Evolutionary conservation across 768 basidiomycete species (phyloP).

Genomic region (Tylopilus plumbeoviolaceoides): DNA sequence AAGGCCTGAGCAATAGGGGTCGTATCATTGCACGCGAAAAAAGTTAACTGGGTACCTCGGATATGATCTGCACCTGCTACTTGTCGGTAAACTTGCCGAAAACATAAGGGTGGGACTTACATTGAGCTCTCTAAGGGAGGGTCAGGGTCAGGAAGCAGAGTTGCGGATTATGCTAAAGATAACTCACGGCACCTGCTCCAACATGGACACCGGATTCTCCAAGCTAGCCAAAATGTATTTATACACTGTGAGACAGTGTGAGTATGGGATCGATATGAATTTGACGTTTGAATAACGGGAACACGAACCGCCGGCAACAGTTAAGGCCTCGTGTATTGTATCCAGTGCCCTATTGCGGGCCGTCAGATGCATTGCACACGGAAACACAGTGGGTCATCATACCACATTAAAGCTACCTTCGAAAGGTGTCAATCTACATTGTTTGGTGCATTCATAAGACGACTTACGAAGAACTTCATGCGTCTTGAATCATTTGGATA

Average conservation of each 20-base stretch:
- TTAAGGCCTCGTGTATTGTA: constrained; percentile 8
- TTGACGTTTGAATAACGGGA: neutral
- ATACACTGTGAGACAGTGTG: constrained; percentile 1
- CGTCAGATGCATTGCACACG: neutral
- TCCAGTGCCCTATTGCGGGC: neutral
- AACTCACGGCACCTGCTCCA: neutral
- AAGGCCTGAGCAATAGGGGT: neutral
- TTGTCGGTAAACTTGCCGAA: neutral
- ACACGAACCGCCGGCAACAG: constrained; percentile 7
- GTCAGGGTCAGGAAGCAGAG: neutral
- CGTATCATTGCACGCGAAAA: neutral
- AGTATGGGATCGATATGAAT: neutral
- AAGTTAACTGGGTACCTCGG: neutral
- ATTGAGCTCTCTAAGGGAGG: constrained; percentile 2
- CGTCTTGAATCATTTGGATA: neutral
- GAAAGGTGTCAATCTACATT: neutral
- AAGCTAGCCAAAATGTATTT: constrained; percentile 2
- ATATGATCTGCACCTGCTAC: constrained; percentile 4
- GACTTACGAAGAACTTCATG: constrained; percentile 7
- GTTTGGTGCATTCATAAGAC: neutral
- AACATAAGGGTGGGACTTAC: constrained; percentile 4
- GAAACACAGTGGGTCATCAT: neutral
- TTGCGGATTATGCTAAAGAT: neutral
- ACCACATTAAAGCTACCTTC: constrained; percentile 15
- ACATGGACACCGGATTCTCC: neutral